Conservation (phyloP, 108 stramenopile species). For the Nannochloropsis salina region DNA sequence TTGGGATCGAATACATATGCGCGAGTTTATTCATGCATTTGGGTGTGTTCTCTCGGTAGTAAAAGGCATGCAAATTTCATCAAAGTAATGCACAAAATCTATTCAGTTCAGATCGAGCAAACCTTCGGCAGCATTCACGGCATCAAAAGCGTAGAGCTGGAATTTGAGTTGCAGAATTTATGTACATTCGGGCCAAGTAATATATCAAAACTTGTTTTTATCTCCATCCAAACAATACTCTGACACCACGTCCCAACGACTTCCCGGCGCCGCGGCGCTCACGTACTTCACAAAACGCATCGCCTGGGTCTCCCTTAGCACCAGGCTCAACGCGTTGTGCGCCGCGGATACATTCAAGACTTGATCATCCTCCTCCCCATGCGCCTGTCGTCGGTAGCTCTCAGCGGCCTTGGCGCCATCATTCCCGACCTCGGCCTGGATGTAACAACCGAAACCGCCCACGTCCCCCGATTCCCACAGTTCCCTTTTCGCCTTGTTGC, state of each 20-base stretch:
- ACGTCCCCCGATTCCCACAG: conserved; percentile 48
- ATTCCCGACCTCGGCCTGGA: not conserved
- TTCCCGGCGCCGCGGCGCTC: conserved; percentile 73
- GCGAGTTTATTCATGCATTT: no score
- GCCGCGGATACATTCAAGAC: conserved; percentile 83
- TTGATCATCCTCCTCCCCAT: conserved; percentile 59
- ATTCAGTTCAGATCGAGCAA: no score
- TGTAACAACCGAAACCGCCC: conserved; percentile 47
- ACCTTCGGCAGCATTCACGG: no score
- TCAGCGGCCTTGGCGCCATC: not conserved
- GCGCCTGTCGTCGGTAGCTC: not conserved
- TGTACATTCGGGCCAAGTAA: no score
- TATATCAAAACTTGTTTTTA: no score
- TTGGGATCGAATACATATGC: no score
- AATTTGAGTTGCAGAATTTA: no score
- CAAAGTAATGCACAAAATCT: no score
- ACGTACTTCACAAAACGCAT: conserved; percentile 95
- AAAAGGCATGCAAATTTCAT: no score
- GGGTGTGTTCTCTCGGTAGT: no score
- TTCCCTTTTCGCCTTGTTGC: conserved; percentile 59
- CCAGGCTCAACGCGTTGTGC: conserved; percentile 81
- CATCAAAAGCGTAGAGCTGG: no score
- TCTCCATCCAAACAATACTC: conserved; percentile 66
- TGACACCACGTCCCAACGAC: conserved; percentile 78
- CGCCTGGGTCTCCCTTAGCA: conserved; percentile 81